Evolutionary conservation across 2,329 filamentous ascomycete genomes (phyloP).

Genomic region (Fusarium foetens): DNA sequence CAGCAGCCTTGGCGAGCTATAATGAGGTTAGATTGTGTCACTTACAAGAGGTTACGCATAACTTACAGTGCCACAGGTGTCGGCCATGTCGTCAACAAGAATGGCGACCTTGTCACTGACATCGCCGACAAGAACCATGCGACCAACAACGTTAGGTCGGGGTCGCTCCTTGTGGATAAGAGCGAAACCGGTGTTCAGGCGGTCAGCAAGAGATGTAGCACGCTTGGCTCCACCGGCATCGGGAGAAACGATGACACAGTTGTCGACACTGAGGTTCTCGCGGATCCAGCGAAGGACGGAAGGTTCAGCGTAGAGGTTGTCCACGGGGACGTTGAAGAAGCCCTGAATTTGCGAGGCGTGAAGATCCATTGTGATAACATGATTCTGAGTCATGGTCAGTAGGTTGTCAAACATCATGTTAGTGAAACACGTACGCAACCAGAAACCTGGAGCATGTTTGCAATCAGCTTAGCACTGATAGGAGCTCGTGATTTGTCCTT

Average conservation of each 20-base stretch:
- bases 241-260: constrained; percentile 93
- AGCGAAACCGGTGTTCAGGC: constrained; percentile 88
- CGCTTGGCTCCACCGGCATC: constrained; percentile 95
- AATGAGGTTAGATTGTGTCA: constrained; percentile 15
- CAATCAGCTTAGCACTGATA: constrained; percentile 94
- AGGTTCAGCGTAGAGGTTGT: constrained; percentile 92
- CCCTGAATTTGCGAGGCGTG: constrained; percentile 95
- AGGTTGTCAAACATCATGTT: neutral
- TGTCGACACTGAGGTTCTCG: constrained; percentile 81
- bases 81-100: constrained; percentile 97
- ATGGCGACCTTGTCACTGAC: constrained; percentile 93
- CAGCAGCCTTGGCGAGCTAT: constrained; percentile 79
- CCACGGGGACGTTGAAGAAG: constrained; percentile 85
- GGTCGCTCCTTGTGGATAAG: constrained; percentile 97
- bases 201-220: constrained; percentile 92
- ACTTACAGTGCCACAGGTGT: constrained; percentile 83
- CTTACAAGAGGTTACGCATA: neutral
- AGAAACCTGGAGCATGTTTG: constrained; percentile 96
- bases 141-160: constrained; percentile 84
- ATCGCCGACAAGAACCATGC: constrained; percentile 94
- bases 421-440: constrained; percentile 67
- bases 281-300: constrained; percentile 91
- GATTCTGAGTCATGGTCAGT: constrained; percentile 47
- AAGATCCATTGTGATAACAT: constrained; percentile 92
- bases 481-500: constrained; percentile 95